A percentile compares a stretch with the other conserved stretches of the same genome.
Evolutionary conservation across 2,329 filamentous ascomycete genomes (phyloP).

Genomic region (Dryadomyces quercus-mongolicae): DNA sequence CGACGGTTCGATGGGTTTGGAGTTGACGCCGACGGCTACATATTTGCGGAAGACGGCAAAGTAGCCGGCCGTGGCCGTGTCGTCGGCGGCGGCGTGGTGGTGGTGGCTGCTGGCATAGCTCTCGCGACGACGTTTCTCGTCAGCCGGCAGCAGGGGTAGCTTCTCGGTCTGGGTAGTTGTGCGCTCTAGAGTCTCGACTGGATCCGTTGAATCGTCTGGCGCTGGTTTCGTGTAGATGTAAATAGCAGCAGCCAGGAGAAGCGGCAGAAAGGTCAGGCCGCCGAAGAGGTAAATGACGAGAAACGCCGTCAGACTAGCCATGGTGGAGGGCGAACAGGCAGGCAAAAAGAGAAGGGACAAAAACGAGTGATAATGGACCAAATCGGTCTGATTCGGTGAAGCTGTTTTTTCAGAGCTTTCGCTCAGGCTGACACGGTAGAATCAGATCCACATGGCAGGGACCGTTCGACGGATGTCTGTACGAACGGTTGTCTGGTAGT

Average conservation of each 20-base stretch:
- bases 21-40: conserved; percentile 81
- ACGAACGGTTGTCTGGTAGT: too few relatives aligned
- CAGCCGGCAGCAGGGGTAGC: conserved; percentile 20
- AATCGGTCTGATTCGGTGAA: not conserved
- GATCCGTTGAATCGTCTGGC: conserved; percentile 51
- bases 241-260: conserved; percentile 40
- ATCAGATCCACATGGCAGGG: not conserved
- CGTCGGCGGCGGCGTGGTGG: conserved; percentile 45
- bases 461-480: not conserved
- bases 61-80: conserved; percentile 71
- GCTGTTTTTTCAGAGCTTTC: not conserved
- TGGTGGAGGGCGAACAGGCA: too few relatives aligned
- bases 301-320: conserved; percentile 36
- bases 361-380: not conserved
- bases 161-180: conserved; percentile 17
- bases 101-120: conserved; percentile 29
- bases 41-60: conserved; percentile 94
- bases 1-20: conserved; percentile 77
- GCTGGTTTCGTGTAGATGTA: conserved; percentile 57
- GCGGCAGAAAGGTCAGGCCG: conserved; percentile 76
- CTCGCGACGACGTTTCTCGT: not conserved
- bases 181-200: too few relatives aligned
- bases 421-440: not conserved
- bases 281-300: conserved; percentile 72
- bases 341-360: not conserved